Conservation (phyloP, 1,139 yeast species). For the Saccharomycopsis hybrid region DNA sequence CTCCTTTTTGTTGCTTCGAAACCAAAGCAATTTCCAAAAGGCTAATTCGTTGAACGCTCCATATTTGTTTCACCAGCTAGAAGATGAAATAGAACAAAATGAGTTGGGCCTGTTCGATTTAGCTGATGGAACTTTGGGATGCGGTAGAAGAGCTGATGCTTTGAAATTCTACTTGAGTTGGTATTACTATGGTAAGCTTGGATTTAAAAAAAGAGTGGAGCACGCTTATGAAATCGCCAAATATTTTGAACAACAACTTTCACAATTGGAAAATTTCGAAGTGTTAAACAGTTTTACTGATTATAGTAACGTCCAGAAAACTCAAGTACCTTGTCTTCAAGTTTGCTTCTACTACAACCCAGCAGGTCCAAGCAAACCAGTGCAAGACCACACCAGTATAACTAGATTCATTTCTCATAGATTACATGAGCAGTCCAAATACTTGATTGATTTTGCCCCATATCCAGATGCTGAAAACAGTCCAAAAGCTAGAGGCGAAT, state of each 20-base stretch:
- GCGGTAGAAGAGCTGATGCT: constrained; percentile 83
- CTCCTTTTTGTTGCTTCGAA: constrained; percentile 69
- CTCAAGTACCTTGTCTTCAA: constrained; percentile 79
- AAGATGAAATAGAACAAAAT: constrained; percentile 44
- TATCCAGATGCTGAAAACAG: constrained; percentile 41
- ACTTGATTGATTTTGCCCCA: constrained; percentile 79
- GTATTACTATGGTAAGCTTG: constrained; percentile 69
- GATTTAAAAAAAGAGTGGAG: constrained; percentile 53
- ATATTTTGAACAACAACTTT: constrained; percentile 48
- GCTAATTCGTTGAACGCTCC: constrained; percentile 79
- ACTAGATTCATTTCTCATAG: constrained; percentile 61
- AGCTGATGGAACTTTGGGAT: constrained; percentile 91
- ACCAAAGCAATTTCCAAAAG: constrained; percentile 55
- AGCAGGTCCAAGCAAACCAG: constrained; percentile 26
- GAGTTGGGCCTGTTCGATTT: too few species aligned
- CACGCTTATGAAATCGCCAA: constrained; percentile 64
- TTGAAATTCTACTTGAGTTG: constrained; percentile 74
- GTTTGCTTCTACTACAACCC: constrained; percentile 76
- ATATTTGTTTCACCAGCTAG: constrained; percentile 62
- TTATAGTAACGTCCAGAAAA: constrained; percentile 21
- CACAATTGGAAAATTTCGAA: constrained; percentile 21
- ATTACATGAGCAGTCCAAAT: constrained; percentile 57
- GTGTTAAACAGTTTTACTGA: constrained; percentile 37
- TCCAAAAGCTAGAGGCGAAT: constrained; percentile 53
- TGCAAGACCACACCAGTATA: constrained; percentile 36